Percentiles rank a stretch among this genome's conserved stretches.
phyloP scores from a whole-genome alignment of 306 rosid genomes.

The Begonia peltatifolia region DNA sequence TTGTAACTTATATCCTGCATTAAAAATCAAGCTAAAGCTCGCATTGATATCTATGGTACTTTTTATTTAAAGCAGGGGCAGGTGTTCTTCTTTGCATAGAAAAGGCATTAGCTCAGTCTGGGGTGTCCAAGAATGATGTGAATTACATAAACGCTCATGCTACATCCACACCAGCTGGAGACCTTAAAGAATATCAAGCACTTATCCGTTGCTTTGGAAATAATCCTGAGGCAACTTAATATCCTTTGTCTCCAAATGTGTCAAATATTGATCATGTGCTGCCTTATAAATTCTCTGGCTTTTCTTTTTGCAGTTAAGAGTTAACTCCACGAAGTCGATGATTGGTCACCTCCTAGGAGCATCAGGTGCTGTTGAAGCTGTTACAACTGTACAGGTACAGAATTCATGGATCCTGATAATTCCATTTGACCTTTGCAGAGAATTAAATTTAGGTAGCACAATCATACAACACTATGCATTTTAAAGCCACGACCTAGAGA shows the following conservation, averaged over 20 bases:
- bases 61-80: constrained; percentile 41
- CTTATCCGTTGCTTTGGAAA: constrained; percentile 79
- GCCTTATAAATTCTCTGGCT: background rate
- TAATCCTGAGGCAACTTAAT: constrained; percentile 46
- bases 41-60: background rate
- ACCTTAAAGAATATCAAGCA: constrained; percentile 85
- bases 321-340: constrained; percentile 94
- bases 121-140: constrained; percentile 75
- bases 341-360: constrained; percentile 97
- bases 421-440: too few species aligned
- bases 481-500: too few species aligned
- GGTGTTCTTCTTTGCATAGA: constrained; percentile 90
- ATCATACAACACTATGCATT: too few species aligned
- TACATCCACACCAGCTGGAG: constrained; percentile 88
- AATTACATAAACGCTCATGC: constrained; percentile 97
- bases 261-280: background rate
- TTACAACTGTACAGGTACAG: constrained; percentile 73
- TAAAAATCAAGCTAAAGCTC: too few species aligned
- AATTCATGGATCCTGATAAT: background rate
- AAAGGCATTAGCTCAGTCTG: constrained; percentile 71
- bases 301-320: constrained; percentile 35
- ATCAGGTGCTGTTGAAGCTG: constrained; percentile 96
- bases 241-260: background rate
- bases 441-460: too few species aligned
- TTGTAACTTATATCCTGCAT: too few species aligned